Conservation (phyloP, 495 filamentous ascomycete species). For the Aspergillus cristatus region DNA sequence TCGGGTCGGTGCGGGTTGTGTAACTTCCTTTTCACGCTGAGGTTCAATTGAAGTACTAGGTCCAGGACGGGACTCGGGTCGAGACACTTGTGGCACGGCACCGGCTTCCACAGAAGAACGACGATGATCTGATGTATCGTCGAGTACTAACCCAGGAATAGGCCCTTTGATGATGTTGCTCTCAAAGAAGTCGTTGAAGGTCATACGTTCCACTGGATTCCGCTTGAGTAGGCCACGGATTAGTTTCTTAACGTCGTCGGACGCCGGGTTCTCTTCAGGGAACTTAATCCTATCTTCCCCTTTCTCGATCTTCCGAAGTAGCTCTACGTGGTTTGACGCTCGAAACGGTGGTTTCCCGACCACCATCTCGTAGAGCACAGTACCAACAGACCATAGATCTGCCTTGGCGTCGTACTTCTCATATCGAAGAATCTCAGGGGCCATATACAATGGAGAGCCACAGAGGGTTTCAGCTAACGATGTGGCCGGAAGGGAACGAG, state of each 20-base stretch:
- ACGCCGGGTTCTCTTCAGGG: slow-evolving; percentile 60
- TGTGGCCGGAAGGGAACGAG: slow-evolving; percentile 77
- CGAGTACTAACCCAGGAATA: slow-evolving; percentile 75
- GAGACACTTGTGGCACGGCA: slow-evolving; percentile 8
- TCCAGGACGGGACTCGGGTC: slow-evolving; percentile 19
- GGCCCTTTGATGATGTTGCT: slow-evolving; percentile 62
- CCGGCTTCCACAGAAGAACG: slow-evolving; percentile 13
- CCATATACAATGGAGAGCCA: slow-evolving; percentile 98
- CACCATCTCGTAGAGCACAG: slow-evolving; percentile 92
- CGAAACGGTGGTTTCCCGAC: slow-evolving; percentile 84
- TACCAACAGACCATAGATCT: slow-evolving; percentile 95
- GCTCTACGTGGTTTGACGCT: slow-evolving; percentile 87
- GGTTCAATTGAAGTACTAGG: slow-evolving; percentile 4
- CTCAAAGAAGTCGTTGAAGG: slow-evolving; percentile 73
- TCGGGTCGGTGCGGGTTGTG: slow-evolving; percentile 13
- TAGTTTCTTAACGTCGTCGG: slow-evolving; percentile 67
- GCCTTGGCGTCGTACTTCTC: slow-evolving; percentile 96
- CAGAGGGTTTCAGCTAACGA: slow-evolving; percentile 92
- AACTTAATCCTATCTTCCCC: slow-evolving; percentile 78
- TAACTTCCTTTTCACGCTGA: slow-evolving; percentile 15
- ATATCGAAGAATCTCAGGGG: slow-evolving; percentile 92
- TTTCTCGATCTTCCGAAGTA: slow-evolving; percentile 83
- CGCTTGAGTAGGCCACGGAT: slow-evolving; percentile 76
- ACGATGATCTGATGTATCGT: slow-evolving; percentile 36
- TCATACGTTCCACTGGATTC: slow-evolving; percentile 73